phyloP scores from a whole-genome alignment of 331 rosid genomes.

The Malus hybrid region DNA sequence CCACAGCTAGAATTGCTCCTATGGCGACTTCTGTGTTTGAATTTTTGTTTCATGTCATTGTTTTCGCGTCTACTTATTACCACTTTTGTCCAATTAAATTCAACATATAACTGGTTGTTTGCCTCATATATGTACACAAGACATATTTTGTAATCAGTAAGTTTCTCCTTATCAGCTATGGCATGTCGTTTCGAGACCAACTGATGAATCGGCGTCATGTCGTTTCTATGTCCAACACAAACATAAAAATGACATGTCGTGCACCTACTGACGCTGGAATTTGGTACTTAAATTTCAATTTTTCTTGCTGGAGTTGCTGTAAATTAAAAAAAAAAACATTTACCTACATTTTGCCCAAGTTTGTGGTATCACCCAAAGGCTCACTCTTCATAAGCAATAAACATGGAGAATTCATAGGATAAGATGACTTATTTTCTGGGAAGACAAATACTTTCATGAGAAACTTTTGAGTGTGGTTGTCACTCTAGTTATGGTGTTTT shows the following conservation, averaged over 20 bases:
- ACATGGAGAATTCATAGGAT: neutral
- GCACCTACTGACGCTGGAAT: neutral
- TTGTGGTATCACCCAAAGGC: conserved; percentile 10
- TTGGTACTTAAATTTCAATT: neutral
- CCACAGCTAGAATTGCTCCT: neutral
- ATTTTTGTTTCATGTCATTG: neutral
- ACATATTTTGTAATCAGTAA: neutral
- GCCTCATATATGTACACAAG: neutral
- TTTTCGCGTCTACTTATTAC: neutral
- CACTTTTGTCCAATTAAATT: neutral
- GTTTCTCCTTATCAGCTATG: neutral
- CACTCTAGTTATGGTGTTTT: too few relatives aligned
- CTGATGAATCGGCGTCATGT: neutral
- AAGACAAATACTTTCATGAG: neutral
- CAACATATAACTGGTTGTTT: neutral
- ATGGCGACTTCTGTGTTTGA: neutral
- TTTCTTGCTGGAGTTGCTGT: neutral
- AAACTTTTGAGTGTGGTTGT: too few relatives aligned
- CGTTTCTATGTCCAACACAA: neutral
- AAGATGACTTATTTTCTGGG: neutral
- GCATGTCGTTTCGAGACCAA: neutral
- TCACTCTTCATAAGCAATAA: neutral
- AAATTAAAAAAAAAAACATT: neutral
- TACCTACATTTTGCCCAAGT: neutral
- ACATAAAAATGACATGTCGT: neutral